Evolutionary conservation across 345 rosid genomes (phyloP).

Genomic region (Gynandropsis gynandra): DNA sequence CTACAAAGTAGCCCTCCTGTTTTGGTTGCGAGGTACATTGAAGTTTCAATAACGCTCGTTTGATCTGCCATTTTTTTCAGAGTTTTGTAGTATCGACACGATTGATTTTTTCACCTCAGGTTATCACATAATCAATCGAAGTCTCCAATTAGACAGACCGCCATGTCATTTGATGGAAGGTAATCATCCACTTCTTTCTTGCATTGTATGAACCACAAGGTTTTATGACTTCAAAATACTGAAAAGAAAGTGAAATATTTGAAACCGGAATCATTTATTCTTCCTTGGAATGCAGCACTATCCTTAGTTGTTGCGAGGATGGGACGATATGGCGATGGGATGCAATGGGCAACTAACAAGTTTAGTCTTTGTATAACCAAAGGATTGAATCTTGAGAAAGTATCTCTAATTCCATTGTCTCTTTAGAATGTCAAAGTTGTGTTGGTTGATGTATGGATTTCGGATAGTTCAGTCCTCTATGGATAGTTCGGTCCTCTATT

Average conservation of each 20-base stretch:
- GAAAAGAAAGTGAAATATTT: not conserved
- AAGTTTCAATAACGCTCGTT: not conserved
- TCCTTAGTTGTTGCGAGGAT: constrained; percentile 89
- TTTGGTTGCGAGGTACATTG: constrained; percentile 61
- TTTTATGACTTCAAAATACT: constrained; percentile 6
- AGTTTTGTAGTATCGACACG: constrained; percentile 19
- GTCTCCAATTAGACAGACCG: constrained; percentile 85
- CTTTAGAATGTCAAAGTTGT: no score
- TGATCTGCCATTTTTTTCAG: constrained; percentile 13
- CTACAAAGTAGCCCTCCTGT: constrained; percentile 89
- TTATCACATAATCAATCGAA: constrained; percentile 69
- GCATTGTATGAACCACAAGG: not conserved
- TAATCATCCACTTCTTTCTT: constrained; percentile 16
- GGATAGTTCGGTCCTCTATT: no score
- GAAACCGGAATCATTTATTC: not conserved
- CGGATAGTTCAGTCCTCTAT: no score
- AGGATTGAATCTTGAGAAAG: no score
- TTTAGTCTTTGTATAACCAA: constrained; percentile 2
- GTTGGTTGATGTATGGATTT: no score
- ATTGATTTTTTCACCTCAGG: constrained; percentile 34
- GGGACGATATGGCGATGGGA: constrained; percentile 99
- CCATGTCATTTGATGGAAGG: constrained; percentile 92
- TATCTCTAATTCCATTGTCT: no score
- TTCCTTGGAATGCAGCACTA: constrained; percentile 52
- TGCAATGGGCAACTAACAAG: constrained; percentile 28